These are phyloP conservation scores for Botrytis fragariae DNA, from an alignment of 2,329 filamentous ascomycete species.

Conservation along the genomic window DNA sequence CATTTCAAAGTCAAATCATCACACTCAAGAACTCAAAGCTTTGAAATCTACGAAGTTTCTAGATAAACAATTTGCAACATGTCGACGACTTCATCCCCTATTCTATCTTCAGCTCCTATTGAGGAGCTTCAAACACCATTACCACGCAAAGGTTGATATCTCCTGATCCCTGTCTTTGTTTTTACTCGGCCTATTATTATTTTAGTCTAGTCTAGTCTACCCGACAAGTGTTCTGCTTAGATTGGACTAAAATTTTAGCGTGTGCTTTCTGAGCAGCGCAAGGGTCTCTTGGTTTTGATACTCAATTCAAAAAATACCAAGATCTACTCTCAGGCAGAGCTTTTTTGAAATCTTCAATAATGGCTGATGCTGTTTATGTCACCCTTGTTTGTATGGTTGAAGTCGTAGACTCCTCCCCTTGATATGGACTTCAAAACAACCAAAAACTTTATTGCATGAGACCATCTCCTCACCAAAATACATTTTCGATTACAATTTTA, in stretches of 20 bases:
- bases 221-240: background rate
- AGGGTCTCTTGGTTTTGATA: background rate
- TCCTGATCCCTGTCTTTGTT: background rate
- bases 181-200: background rate
- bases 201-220: background rate
- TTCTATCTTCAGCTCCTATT: background rate
- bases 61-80: background rate
- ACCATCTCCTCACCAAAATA: background rate
- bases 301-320: background rate
- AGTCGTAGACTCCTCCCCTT: background rate
- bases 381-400: too few species aligned
- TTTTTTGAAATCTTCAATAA: background rate
- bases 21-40: background rate
- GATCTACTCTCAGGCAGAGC: background rate
- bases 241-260: constrained; percentile 1
- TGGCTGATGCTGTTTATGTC: background rate
- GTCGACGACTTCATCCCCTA: background rate
- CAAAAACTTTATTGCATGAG: background rate
- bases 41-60: background rate
- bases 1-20: background rate
- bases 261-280: background rate
- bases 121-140: background rate
- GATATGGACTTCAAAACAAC: background rate
- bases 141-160: background rate
- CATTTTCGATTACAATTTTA: background rate